Conservation (phyloP, 106 monocot species). For the Allium fistulosum region DNA sequence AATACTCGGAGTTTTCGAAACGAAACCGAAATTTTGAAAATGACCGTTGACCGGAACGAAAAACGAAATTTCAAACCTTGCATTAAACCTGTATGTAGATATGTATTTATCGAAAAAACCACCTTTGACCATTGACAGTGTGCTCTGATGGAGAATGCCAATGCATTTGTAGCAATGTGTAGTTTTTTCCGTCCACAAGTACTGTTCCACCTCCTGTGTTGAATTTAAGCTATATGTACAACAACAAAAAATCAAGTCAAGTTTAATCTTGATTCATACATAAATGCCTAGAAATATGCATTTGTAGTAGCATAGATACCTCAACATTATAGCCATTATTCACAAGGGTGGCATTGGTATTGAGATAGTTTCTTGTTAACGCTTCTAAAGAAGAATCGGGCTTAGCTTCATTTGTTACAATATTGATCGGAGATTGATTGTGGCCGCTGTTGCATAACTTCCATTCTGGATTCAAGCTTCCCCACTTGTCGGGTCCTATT, state of each 20-base stretch:
- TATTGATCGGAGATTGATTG: conserved; percentile 37
- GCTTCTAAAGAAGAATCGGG: neutral
- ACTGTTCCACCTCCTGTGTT: conserved; percentile 12
- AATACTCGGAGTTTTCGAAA: too few species aligned
- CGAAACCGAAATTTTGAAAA: too few species aligned
- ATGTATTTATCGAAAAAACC: neutral
- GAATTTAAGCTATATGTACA: conserved; percentile 8
- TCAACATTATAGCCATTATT: conserved; percentile 30
- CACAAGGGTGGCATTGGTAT: conserved; percentile 30
- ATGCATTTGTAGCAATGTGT: conserved; percentile 34
- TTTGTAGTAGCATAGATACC: conserved; percentile 13
- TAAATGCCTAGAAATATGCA: neutral
- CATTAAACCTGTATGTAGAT: neutral
- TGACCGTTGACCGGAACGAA: too few species aligned
- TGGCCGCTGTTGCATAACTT: conserved; percentile 17
- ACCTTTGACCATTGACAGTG: conserved; percentile 19
- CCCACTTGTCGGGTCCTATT: conserved; percentile 18
- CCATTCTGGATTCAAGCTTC: conserved; percentile 18
- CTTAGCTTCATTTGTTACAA: conserved; percentile 6
- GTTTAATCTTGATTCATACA: neutral
- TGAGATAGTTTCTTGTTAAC: conserved; percentile 14
- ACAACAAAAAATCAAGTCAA: conserved; percentile 11
- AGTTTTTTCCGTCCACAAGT: conserved; percentile 31
- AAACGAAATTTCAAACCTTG: too few species aligned
- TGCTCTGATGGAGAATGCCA: conserved; percentile 61